phyloP scores from a whole-genome alignment of 495 filamentous ascomycete genomes.

The Immersiella caudata region DNA sequence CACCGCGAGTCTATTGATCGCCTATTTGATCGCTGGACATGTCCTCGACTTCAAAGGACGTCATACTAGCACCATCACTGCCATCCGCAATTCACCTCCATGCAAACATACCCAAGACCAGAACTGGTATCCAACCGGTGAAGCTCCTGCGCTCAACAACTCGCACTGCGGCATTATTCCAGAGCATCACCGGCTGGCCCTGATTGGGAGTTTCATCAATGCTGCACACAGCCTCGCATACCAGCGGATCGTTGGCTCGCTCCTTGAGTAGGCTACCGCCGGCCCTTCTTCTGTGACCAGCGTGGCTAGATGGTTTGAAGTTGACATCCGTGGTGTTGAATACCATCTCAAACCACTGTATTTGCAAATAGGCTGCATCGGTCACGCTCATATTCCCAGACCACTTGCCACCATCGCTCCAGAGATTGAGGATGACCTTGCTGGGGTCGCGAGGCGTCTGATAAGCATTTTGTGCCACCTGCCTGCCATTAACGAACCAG shows the following conservation, averaged over 20 bases:
- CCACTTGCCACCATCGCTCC: conserved; percentile 76
- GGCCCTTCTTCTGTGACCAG: background rate
- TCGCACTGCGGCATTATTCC: conserved; percentile 23
- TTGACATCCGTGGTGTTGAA: conserved; percentile 58
- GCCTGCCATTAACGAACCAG: conserved; percentile 67
- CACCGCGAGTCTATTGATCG: background rate
- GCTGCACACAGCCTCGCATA: conserved; percentile 51
- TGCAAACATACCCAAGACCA: conserved; percentile 6
- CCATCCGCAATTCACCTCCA: background rate
- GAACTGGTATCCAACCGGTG: conserved; percentile 20
- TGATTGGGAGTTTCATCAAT: conserved; percentile 48
- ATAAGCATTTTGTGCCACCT: conserved; percentile 62
- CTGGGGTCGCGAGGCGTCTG: conserved; percentile 62
- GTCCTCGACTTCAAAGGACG: background rate
- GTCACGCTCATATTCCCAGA: conserved; percentile 68
- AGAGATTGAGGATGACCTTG: conserved; percentile 69
- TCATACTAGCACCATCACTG: background rate
- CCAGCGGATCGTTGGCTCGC: conserved; percentile 27
- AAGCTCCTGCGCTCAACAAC: conserved; percentile 2
- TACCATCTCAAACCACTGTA: conserved; percentile 75
- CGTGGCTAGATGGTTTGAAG: background rate
- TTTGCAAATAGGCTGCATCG: conserved; percentile 63
- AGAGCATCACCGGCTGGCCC: conserved; percentile 49
- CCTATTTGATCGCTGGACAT: background rate
- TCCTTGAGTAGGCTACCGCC: background rate